Base-by-base conservation (phyloP, 2,329 filamentous ascomycete genomes). In the Cladosporium austrohemisphaericum region DNA sequence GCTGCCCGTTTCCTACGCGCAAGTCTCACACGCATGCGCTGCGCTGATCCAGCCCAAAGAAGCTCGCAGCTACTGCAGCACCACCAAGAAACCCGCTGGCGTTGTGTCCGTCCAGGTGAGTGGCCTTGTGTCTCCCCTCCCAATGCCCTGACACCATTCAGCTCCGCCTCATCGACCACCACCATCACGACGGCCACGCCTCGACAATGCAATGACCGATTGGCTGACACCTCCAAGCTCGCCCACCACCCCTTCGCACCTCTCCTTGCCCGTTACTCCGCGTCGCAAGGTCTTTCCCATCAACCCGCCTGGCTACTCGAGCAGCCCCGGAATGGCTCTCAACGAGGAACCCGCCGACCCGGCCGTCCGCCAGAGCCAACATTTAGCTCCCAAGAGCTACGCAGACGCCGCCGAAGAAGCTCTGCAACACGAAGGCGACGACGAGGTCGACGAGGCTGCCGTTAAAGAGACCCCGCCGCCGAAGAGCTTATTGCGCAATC, bases 351-450 rank as follows among this genome's bases (percentile, higher is more conserved):
- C 70, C 19, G 65, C 70, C 33, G 63, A 62, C 51, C 67, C 70
- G 11, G 58, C 65, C 32, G 66, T 68, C 55, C 68, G 70, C 45
- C 58, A 65, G 28, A 60, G 65, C 31, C 64, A 68, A 14, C 51
- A 67, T 28, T 64, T 72, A 26, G 58, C 67, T 14, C 68, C 68
- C 52, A 75, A 73, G 57, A 70, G 68, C 40, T 74, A 70, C 57
- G 69, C 68, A 26, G 70, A 70, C 52, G 71, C 70, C 25, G 66
- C 66, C 20, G 55, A 56, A 16, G 54, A 61, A 35, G 60, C 36
- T 53, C 45, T 65, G 57, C 48, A 67, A 52, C 55, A 64, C 64
- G 52, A 46, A 11, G 47, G 53, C n/a, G 49, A 55, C 19, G 41
- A 50, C 6, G 51, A 55, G 4, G 40, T 57, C 36, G 52, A 58